Evolutionary conservation across 805 yeast genomes (phyloP).

Genomic region (Barnettozyma californica): DNA sequence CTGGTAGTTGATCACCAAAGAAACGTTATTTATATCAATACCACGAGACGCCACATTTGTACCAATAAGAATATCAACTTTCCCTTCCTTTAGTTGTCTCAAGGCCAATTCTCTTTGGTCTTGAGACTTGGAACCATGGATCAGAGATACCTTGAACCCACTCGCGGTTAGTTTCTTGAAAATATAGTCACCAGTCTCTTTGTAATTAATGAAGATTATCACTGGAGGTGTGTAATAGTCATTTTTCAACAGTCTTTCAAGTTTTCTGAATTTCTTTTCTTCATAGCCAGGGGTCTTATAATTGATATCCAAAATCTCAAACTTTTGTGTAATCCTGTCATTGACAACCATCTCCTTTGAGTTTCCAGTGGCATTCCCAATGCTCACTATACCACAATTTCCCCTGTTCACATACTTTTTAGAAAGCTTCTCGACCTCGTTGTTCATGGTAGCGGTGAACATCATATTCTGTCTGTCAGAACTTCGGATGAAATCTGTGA

Average conservation of each 20-base stretch:
- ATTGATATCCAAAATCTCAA: conserved; percentile 40
- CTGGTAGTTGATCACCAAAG: conserved; percentile 81
- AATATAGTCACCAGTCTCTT: conserved; percentile 64
- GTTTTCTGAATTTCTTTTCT: conserved; percentile 39
- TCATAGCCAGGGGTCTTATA: conserved; percentile 33
- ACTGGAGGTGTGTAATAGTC: conserved; percentile 45
- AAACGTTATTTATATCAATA: conserved; percentile 82
- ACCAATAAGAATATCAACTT: conserved; percentile 66
- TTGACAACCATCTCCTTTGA: conserved; percentile 20
- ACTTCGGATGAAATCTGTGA: conserved; percentile 50
- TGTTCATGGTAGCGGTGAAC: conserved; percentile 94
- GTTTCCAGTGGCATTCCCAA: conserved; percentile 50
- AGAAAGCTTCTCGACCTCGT: conserved; percentile 62
- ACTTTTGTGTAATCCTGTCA: conserved; percentile 65
- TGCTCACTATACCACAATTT: conserved; percentile 43
- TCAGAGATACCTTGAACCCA: conserved; percentile 48
- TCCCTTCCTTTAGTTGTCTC: conserved; percentile 47
- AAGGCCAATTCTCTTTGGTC: conserved; percentile 80
- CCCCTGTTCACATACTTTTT: conserved; percentile 57
- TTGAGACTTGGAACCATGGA: conserved; percentile 88
- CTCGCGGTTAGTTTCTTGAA: conserved; percentile 42
- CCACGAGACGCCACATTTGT: conserved; percentile 98
- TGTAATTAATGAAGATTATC: conserved; percentile 78
- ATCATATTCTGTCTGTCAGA: conserved; percentile 62
- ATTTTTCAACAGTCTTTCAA: conserved; percentile 34